Evolutionary conservation across 768 basidiomycete genomes (phyloP), one percentile per base, ranked within the genome.

Genomic region (Leccinellum albellum): DNA sequence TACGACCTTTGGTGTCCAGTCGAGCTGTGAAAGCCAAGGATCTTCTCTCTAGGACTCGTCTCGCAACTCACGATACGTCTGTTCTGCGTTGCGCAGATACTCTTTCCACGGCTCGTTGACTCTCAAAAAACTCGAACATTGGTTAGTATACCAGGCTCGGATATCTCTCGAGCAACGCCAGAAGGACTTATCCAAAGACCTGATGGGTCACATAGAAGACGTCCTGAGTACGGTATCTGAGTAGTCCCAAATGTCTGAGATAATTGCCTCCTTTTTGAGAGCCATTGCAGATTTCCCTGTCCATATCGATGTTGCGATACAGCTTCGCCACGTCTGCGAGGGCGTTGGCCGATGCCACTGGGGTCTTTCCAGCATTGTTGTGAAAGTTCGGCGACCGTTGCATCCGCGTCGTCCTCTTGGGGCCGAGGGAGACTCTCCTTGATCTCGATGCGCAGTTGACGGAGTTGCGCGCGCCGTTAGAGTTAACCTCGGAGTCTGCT

Each of bases 321-420:
- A 98, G 79, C 49, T 84, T 85, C 0, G 94, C 94, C 26, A 98
- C 96, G 61, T 98, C 95, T n/a, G 84, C 86, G 28, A 99, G 84
- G 8, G 94, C 93, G 70, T 96, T 98, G 42, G 86, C 84, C 3
- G 95, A 89, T 0, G 95, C n/a, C n/a, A n/a, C n/a, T 94, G 29
- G 96, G 77, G 50, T 95, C 91, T 71, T 98, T 91, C 97, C 97
- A 99, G 14, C 86, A 81, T 63, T 87, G 85, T 23, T 75, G 73
- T 2, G 70, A 70, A 13, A 77, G 69, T 12, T 77, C 80, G 3
- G 69, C 76, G 31, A 75, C 77, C 10, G 75, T 77, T 7, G 72
- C 6, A 79, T n/a, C 78, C 6, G 63, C 55, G 31, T 75, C 68
- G 14, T 68, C 73, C 45, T 64, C 66, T 55, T 74, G 70, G 40